Base-by-base conservation (phyloP, 1,284 basidiomycete species). In the Bondarzewia mesenterica region DNA sequence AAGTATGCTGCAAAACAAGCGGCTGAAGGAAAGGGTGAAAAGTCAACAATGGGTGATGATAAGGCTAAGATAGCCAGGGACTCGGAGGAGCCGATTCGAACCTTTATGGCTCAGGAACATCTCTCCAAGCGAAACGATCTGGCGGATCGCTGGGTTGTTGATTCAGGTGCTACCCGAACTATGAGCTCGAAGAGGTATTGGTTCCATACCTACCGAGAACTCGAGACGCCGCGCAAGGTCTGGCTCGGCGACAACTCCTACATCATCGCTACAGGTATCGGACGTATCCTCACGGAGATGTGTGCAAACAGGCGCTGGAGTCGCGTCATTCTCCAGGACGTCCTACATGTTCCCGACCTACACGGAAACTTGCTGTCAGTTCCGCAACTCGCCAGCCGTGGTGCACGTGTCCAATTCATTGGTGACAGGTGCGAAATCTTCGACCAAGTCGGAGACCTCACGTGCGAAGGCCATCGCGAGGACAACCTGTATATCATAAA, bases 361-460 rank as follows among this genome's bases (percentile, higher is more conserved):
- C 16, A 52, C 27, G 51, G 55, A n/a, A 60, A 61, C 45, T 50
- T 61, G 25, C 50, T 62, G 14, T 61, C 59, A 0, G 49, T 59
- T 8, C 48, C 53, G 1, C 42, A 48, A 3, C 44, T 60, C 22
- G 47, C 51, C 0, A 7, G 23, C 3, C 37, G 32, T 3, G 50
- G 54, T 2, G 48, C 38, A 20, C 7, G 41, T 2, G 39, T 52
- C 39, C 38, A 18, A 1, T 56, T 57, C 27, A 32, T 21, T 5
- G 36, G n/a, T n/a, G n/a, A n/a, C n/a, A n/a, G n/a, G n/a, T n/a
- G n/a, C n/a, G n/a, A n/a, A n/a, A n/a, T n/a, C n/a, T n/a, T n/a
- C n/a, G n/a, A n/a, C n/a, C n/a, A n/a, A n/a, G n/a, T n/a, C n/a
- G n/a, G n/a, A n/a, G n/a, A 46, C 2, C 20, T 40, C 20, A 38